A percentile compares a stretch with the other conserved stretches of the same genome.
Evolutionary conservation across 148 eudicot species (phyloP).

Genomic region (Beta vulgaris): DNA sequence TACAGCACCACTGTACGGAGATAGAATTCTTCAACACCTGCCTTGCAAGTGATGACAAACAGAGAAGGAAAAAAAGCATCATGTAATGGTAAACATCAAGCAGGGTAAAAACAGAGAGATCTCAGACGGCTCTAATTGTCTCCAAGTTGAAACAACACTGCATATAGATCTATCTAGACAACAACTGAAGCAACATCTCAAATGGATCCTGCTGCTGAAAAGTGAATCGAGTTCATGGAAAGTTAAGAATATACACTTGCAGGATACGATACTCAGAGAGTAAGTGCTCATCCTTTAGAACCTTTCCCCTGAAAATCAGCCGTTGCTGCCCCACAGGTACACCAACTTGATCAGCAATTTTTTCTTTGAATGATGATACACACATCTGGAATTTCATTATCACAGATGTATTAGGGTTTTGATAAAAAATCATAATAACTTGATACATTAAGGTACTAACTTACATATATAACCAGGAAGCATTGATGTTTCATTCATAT

Average conservation of each 20-base stretch:
- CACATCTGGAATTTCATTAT: conserved; percentile 49
- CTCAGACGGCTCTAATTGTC: neutral
- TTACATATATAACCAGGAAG: neutral
- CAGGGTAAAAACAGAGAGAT: neutral
- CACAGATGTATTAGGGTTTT: neutral
- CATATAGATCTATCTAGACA: neutral
- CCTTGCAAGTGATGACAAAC: neutral
- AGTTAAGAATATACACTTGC: neutral
- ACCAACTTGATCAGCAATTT: conserved; percentile 68
- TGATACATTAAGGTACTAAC: neutral
- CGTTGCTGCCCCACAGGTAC: conserved; percentile 84
- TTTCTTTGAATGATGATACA: conserved; percentile 75
- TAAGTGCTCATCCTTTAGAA: conserved; percentile 76
- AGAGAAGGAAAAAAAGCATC: neutral
- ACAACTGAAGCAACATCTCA: neutral
- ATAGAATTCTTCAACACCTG: neutral
- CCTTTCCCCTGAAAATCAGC: conserved; percentile 90
- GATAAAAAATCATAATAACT: neutral
- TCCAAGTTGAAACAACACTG: neutral
- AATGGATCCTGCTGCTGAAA: neutral
- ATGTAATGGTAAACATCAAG: neutral
- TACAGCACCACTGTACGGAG: neutral
- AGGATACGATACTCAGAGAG: conserved; percentile 94
- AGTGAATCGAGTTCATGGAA: neutral
- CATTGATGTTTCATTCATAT: neutral